These are phyloP conservation scores for Fragaria vesca DNA, from an alignment of 306 rosid genomes.

Conservation along the genomic window DNA sequence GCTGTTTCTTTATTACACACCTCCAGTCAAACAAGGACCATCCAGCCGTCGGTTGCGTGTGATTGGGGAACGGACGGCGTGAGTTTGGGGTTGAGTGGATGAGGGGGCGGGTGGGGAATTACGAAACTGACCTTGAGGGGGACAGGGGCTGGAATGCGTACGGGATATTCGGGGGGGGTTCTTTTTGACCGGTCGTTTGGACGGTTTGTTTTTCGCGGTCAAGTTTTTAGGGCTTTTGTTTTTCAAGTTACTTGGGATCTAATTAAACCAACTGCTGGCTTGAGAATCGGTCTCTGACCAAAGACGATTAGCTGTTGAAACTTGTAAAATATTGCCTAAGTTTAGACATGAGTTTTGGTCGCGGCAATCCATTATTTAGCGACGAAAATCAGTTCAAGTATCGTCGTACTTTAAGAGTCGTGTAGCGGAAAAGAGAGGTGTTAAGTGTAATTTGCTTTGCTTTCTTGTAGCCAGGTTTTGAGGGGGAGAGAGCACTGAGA, in stretches of 20 bases:
- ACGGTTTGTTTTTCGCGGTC: slow-evolving; percentile 26
- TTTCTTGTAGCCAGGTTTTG: background rate
- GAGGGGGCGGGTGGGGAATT: background rate
- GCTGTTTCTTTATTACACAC: slow-evolving; percentile 21
- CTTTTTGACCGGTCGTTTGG: slow-evolving; percentile 35
- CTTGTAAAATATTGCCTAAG: background rate
- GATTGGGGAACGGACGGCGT: slow-evolving; percentile 20
- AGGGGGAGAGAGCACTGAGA: background rate
- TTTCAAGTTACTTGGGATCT: background rate
- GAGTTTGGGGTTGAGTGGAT: background rate
- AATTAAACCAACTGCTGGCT: background rate
- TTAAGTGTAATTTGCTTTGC: background rate
- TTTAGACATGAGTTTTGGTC: background rate
- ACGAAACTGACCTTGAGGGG: slow-evolving; percentile 23
- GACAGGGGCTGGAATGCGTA: slow-evolving; percentile 5
- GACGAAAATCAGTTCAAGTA: background rate
- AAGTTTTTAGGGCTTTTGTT: background rate
- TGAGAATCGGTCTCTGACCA: slow-evolving; percentile 11
- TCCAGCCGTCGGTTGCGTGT: slow-evolving; percentile 23
- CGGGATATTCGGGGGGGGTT: slow-evolving; percentile 29
- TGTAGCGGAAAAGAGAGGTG: accelerated
- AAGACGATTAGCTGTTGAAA: background rate
- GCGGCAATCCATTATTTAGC: background rate
- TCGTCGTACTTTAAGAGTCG: background rate
- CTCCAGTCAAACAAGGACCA: slow-evolving; percentile 33